Evolutionary conservation across 352 stramenopile genomes (phyloP).

Genomic region (Phytopythium sindhum): DNA sequence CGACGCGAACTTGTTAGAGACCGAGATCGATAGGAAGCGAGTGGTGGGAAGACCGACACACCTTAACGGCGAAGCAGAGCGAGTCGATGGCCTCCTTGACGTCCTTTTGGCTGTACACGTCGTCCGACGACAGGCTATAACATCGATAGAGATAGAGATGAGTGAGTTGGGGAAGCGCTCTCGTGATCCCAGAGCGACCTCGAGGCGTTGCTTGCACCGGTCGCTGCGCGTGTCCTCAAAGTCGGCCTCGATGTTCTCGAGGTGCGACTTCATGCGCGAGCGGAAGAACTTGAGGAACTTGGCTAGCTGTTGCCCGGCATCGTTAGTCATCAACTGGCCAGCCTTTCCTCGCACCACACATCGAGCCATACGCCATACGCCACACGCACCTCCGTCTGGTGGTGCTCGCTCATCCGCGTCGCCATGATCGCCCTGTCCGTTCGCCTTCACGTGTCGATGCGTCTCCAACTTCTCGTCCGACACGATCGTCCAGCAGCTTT

Average conservation of each 20-base stretch:
- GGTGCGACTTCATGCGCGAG: constrained; percentile 62
- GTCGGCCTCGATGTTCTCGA: constrained; percentile 81
- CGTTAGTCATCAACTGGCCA: constrained; percentile 1
- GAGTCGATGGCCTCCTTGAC: constrained; percentile 70
- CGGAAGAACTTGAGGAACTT: constrained; percentile 89
- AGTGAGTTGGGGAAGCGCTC: not conserved
- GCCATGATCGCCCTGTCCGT: constrained; percentile 11
- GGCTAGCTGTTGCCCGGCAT: constrained; percentile 31
- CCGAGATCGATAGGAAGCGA: no score
- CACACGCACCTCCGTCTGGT: constrained; percentile 61
- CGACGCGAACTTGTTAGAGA: not conserved
- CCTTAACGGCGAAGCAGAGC: constrained; percentile 80
- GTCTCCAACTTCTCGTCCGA: not conserved
- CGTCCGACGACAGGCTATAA: constrained; percentile 59
- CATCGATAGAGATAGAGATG: not conserved
- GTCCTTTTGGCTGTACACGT: constrained; percentile 84
- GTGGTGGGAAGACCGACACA: constrained; percentile 7
- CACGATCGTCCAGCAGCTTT: not conserved
- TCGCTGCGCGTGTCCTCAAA: constrained; percentile 84
- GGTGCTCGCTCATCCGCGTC: constrained; percentile 36
- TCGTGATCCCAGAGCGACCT: not conserved
- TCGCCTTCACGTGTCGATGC: not conserved
- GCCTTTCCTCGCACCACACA: not conserved
- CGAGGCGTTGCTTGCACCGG: constrained; percentile 16
- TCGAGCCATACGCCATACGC: not conserved